phyloP scores from a whole-genome alignment of 2,329 filamentous ascomycete species.

The Colletotrichum simmondsii region DNA sequence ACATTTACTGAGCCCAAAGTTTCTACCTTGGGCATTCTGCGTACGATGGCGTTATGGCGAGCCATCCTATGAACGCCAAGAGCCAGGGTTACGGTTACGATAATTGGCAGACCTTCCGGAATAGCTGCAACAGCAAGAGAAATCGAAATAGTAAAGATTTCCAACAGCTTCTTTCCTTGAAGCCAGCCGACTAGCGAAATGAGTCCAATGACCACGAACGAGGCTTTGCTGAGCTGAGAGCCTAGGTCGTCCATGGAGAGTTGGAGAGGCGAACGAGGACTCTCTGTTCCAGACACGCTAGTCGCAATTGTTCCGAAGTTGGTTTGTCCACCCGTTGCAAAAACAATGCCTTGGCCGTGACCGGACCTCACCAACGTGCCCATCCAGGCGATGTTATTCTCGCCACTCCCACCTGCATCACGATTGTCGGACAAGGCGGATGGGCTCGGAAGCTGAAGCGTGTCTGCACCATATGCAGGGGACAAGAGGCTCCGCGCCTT shows the following conservation, averaged over 20 bases:
- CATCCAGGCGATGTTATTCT: slow-evolving; percentile 97
- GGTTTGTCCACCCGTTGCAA: slow-evolving; percentile 91
- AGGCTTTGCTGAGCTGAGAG: slow-evolving; percentile 95
- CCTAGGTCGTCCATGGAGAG: slow-evolving; percentile 98
- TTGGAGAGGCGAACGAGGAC: slow-evolving; percentile 91
- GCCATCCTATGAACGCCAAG: slow-evolving; percentile 97
- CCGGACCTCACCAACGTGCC: slow-evolving; percentile 95
- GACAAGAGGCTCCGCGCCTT: slow-evolving; percentile 46
- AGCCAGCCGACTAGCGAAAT: slow-evolving; percentile 92
- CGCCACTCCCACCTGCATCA: slow-evolving; percentile 76
- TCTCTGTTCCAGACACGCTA: slow-evolving; percentile 94
- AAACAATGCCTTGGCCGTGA: slow-evolving; percentile 96
- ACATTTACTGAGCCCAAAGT: slow-evolving; percentile 98
- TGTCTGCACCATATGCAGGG: slow-evolving; percentile 42
- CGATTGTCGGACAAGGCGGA: slow-evolving; percentile 66
- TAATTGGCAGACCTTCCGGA: slow-evolving; percentile 95
- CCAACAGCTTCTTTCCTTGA: slow-evolving; percentile 88
- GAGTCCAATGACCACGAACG: slow-evolving; percentile 91
- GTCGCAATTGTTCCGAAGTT: slow-evolving; percentile 97
- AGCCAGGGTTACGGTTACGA: slow-evolving; percentile 95
- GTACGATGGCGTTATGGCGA: slow-evolving; percentile 92
- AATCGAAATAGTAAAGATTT: slow-evolving; percentile 98
- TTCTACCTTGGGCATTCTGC: slow-evolving; percentile 95
- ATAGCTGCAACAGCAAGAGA: slow-evolving; percentile 97
- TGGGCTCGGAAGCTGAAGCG: slow-evolving; percentile 46